These are phyloP conservation scores for Aspergillus aculeatinus DNA, from an alignment of 2,329 filamentous ascomycete species.

Conservation along the genomic window DNA sequence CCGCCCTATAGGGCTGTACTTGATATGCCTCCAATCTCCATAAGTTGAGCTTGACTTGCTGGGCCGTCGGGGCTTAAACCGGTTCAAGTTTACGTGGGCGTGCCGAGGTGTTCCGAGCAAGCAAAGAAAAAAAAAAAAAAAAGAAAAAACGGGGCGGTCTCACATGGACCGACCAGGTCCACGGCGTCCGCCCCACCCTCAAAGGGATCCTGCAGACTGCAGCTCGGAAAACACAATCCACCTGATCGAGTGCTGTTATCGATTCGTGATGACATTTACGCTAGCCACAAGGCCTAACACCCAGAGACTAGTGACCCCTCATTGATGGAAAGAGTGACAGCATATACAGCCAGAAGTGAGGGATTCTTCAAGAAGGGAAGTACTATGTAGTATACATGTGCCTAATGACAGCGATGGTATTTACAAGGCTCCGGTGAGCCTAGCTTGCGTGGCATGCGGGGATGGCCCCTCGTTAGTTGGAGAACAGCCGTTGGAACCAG, in stretches of 20 bases:
- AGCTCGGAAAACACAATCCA: no score
- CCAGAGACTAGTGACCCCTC: no score
- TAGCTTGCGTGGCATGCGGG: background rate
- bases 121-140: background rate
- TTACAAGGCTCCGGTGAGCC: background rate
- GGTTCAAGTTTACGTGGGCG: background rate
- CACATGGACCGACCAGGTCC: no score
- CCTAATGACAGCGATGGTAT: background rate
- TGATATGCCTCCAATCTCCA: background rate
- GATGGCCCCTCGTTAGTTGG: background rate
- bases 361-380: no score
- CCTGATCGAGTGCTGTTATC: no score
- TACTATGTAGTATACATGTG: background rate
- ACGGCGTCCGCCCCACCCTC: no score
- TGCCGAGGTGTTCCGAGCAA: background rate
- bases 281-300: no score
- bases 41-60: background rate
- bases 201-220: no score
- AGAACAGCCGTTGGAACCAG: conserved; percentile 16
- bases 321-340: no score
- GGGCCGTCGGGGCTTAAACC: background rate
- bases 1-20: background rate
- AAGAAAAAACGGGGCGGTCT: background rate
- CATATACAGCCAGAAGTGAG: no score
- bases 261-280: no score